Evolutionary conservation across 148 eudicot genomes (phyloP).

Genomic region (Rhododendron henanense): DNA sequence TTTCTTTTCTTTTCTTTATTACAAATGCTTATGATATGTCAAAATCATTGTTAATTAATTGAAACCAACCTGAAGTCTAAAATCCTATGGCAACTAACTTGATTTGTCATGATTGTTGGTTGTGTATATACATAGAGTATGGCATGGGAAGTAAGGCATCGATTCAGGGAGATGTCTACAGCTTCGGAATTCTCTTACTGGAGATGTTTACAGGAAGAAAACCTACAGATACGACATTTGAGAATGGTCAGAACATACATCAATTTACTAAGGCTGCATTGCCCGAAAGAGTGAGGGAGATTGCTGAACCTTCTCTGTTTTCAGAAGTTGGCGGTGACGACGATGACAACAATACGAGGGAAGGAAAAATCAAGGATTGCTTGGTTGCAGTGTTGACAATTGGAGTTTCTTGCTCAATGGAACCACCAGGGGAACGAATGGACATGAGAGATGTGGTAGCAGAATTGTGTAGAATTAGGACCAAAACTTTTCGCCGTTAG

Average conservation of each 20-base stretch:
- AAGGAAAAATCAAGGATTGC: no score
- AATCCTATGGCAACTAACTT: neutral
- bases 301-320: neutral
- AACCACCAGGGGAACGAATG: slow-evolving; percentile 20
- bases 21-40: neutral
- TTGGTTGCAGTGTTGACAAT: neutral
- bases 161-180: neutral
- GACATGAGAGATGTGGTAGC: slow-evolving; percentile 6
- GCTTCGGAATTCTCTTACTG: neutral
- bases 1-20: neutral
- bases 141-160: neutral
- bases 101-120: neutral
- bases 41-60: neutral
- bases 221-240: neutral
- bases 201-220: neutral
- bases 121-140: neutral
- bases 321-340: neutral
- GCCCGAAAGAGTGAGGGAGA: neutral
- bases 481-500: neutral
- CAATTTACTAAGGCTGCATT: neutral
- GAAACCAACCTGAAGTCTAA: neutral
- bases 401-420: slow-evolving; percentile 15
- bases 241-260: neutral
- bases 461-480: neutral
- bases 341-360: no score